Evolutionary conservation across 2,329 filamentous ascomycete species (phyloP), one percentile per base, ranked within the genome.

Genomic region (Graphiopsis chlorocephala): DNA sequence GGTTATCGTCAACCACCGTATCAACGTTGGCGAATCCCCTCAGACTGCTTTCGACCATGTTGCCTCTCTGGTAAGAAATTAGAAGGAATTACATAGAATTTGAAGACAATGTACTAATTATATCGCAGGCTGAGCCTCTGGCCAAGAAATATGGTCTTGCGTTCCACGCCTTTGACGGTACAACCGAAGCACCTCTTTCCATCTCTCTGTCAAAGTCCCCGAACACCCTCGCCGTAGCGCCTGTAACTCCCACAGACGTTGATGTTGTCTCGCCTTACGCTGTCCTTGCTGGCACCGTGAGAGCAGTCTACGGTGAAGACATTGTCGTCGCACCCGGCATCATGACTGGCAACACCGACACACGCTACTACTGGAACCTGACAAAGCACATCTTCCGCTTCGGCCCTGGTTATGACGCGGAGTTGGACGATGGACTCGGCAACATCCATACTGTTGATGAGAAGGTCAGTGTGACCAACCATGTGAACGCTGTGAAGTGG

Each of bases 1-100:
- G 3, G 79, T 83, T 0, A 78, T 81, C 0, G 79, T 86, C 42
- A 86, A 87, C 70, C 84, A 86, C 75, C 84, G 85, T 7, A 80
- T 86, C 47, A 84, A 84, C n/a, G 78, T 84, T 17, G 83, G 85
- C 66, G 80, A 85, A 68, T 80, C 79, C 1, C 80, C 82, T 3
- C 72, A 80, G 17, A 72, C 78, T 26, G 76, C 85, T 6, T 81
- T 79, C 64, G 72, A 77, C 28, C 83, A 83, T 33, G 76, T 85
- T 8, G 67, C 82, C 5, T 71, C 79, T n/a, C 75, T 84, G 50
- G 78, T 83, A 52, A 66, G n/a, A 20, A 45, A 4, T 20, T 11
- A n/a, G 2, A 45, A 20, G 10, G 12, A 1, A 20, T 2, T 8
- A 12, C 14, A 11, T n/a, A 45, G n/a, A 20, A 20, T 20, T 45